phyloP scores from a whole-genome alignment of 768 basidiomycete genomes.

The Terana coerulea region DNA sequence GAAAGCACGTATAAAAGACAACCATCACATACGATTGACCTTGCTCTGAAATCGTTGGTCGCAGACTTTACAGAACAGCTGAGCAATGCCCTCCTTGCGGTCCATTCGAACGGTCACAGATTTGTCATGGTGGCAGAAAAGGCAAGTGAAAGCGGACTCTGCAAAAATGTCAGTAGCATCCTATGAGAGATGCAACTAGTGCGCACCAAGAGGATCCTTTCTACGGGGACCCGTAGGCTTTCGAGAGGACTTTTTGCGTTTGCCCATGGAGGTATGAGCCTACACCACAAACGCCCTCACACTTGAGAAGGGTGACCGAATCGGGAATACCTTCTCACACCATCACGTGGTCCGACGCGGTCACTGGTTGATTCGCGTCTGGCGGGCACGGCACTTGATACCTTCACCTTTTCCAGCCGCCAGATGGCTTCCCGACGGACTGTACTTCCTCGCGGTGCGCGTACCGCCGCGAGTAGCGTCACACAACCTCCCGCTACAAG shows the following conservation, averaged over 20 bases:
- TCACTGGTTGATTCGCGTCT: not conserved
- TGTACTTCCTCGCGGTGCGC: constrained; percentile 39
- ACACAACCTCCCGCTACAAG: constrained; percentile 33
- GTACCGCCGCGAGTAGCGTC: constrained; percentile 27
- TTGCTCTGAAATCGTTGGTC: constrained; percentile 87
- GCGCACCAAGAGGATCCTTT: constrained; percentile 71
- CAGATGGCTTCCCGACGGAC: constrained; percentile 65
- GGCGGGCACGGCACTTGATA: not conserved
- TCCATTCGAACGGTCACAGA: constrained; percentile 84
- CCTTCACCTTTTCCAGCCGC: constrained; percentile 3
- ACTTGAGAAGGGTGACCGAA: not conserved
- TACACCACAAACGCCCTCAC: not conserved
- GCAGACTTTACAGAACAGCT: constrained; percentile 79
- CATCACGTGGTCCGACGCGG: constrained; percentile 11
- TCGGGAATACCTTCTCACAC: constrained; percentile 4
- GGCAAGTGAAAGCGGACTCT: constrained; percentile 84
- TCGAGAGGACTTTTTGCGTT: constrained; percentile 86
- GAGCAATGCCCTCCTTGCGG: constrained; percentile 79
- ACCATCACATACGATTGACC: constrained; percentile 63
- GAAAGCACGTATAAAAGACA: not conserved
- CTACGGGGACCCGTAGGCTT: constrained; percentile 68
- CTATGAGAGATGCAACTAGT: not conserved
- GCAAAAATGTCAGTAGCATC: constrained; percentile 7
- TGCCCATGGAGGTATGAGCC: constrained; percentile 56
- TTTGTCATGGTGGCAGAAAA: constrained; percentile 89